Percentiles rank a stretch among this genome's conserved stretches.
Conservation (phyloP, 2,329 filamentous ascomycete genomes). For the Aurifilum marmelostoma region DNA sequence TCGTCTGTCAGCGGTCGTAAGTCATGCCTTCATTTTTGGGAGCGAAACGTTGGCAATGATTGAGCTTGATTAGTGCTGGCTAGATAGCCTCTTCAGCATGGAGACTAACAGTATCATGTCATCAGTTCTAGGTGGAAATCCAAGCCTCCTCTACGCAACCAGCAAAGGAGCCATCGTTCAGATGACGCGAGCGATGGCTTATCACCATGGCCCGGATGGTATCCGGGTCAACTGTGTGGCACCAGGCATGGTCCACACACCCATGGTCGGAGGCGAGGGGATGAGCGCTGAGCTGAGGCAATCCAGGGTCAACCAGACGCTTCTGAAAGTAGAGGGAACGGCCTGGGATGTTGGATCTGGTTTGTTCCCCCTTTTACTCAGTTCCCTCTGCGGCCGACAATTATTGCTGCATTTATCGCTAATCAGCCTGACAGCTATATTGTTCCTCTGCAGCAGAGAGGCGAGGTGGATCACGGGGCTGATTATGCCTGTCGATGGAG, state of each 20-base stretch:
- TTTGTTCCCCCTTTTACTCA: slow-evolving; percentile 16
- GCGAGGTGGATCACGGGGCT: slow-evolving; percentile 37
- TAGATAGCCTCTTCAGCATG: too few relatives aligned
- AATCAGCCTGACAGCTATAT: slow-evolving; percentile 28
- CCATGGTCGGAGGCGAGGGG: slow-evolving; percentile 34
- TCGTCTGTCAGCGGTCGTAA: slow-evolving; percentile 39
- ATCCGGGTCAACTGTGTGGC: slow-evolving; percentile 50
- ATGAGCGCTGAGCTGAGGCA: slow-evolving; percentile 37
- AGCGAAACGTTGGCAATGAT: too few relatives aligned
- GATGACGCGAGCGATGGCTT: slow-evolving; percentile 42
- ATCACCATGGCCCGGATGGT: slow-evolving; percentile 47
- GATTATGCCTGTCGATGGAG: slow-evolving; percentile 37
- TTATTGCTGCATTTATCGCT: neutral
- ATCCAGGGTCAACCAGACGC: slow-evolving; percentile 34
- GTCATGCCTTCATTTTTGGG: slow-evolving; percentile 13
- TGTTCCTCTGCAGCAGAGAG: slow-evolving; percentile 36
- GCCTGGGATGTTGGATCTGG: slow-evolving; percentile 37
- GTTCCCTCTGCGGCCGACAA: neutral
- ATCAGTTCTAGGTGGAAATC: slow-evolving; percentile 45
- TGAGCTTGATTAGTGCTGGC: too few relatives aligned
- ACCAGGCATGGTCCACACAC: slow-evolving; percentile 37
- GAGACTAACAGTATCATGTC: too few relatives aligned
- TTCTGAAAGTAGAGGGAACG: slow-evolving; percentile 35
- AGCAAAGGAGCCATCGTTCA: slow-evolving; percentile 45
- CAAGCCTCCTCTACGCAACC: slow-evolving; percentile 47